Evolutionary conservation across 768 basidiomycete species (phyloP), one percentile per base, ranked within the genome.

Genomic region (Leucocoprinus sp.): DNA sequence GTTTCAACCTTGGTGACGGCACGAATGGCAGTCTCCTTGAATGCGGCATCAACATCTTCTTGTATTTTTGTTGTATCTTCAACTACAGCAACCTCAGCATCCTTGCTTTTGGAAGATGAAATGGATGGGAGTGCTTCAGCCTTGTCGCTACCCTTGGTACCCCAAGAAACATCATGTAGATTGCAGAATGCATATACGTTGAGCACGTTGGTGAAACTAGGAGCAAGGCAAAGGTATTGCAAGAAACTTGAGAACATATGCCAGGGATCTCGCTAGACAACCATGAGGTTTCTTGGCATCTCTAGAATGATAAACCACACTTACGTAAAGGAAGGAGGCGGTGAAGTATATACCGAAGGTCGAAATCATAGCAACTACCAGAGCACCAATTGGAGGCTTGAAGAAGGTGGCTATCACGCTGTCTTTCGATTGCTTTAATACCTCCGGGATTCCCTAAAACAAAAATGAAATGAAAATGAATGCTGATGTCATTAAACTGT

Each of bases 181-280:
- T 96, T 96, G 66, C 92, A 96, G 72, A 97, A 97, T 0, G 93
- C 93, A 60, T 97, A 97, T 28, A 93, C 88, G 64, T 95, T 95
- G 55, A 95, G 75, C 36, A 98, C 84, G 60, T 96, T 97, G 27
- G 84, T 93, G 68, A 95, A 95, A 55, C 85, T 89, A 1, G 90
- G 89, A 8, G 95, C 95, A 47, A 98, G 64, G 56, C 82, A 82
- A 40, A 95, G 68, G 60, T 93, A 95, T 60, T 93, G 93, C 55
- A 84, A 67, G 74, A 96, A 92, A 55, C 89, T 92, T 19, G 89
- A 88, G 64, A 93, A 82, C 82, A 98, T 85, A 64, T 97, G 93
- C 93, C 93, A 97, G 4, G 93, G 93, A 64, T 97, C 93, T 51
- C 89, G 82, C 86, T 92, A 8, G 49, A 15, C 39, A 19, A 5